A percentile compares a stretch with the other conserved stretches of the same genome.
Conservation (phyloP, 2,329 filamentous ascomycete genomes). For the Fusarium sp. region DNA sequence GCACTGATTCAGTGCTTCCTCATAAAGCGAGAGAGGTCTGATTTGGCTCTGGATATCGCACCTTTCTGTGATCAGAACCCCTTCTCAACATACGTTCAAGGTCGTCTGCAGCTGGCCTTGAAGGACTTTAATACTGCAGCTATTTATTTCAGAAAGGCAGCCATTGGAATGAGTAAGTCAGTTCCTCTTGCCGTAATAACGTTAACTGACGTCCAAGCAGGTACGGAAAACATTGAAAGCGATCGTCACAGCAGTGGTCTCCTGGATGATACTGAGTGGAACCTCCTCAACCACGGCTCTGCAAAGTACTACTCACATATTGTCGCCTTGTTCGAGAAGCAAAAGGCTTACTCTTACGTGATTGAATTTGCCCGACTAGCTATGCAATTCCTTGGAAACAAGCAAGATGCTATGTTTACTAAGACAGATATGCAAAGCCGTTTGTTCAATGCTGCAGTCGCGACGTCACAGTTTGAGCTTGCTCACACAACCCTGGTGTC, state of each 20-base stretch:
- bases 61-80: conserved; percentile 67
- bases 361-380: conserved; percentile 84
- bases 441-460: conserved; percentile 84
- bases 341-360: conserved; percentile 81
- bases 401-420: conserved; percentile 54
- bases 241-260: conserved; percentile 72
- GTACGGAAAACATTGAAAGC: conserved; percentile 58
- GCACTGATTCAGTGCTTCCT: conserved; percentile 72
- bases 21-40: conserved; percentile 68
- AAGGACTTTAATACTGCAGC: conserved; percentile 80
- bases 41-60: conserved; percentile 68
- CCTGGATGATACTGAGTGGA: conserved; percentile 80
- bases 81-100: conserved; percentile 85
- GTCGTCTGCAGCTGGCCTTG: conserved; percentile 78
- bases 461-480: conserved; percentile 82
- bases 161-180: conserved; percentile 82
- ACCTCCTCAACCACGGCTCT: conserved; percentile 75
- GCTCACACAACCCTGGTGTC: conserved; percentile 83
- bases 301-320: conserved; percentile 90
- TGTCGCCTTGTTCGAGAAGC: conserved; percentile 81
- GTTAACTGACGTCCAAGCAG: conserved; percentile 52
- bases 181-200: not conserved
- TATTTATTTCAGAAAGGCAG: conserved; percentile 82
- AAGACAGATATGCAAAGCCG: conserved; percentile 82
- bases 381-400: conserved; percentile 68